Conservation (phyloP, 306 rosid genomes). For the Castanea mollissima region DNA sequence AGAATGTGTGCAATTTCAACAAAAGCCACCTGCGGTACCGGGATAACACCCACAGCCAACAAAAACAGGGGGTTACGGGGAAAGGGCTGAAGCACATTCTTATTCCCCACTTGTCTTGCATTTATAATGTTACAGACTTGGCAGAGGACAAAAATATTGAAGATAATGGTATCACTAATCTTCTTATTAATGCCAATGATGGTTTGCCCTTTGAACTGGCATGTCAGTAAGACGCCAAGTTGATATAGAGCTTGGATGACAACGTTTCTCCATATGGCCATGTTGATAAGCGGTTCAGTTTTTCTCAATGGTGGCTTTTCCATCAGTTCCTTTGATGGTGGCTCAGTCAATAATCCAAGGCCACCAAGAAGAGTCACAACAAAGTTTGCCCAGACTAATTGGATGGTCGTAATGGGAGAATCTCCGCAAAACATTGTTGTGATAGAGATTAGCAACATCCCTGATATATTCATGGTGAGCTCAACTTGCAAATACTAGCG, state of each 20-base stretch:
- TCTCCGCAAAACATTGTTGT: background rate
- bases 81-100: background rate
- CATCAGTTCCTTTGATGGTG: slow-evolving; percentile 6
- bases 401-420: background rate
- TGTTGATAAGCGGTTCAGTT: slow-evolving; percentile 13
- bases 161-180: background rate
- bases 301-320: background rate
- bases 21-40: slow-evolving; percentile 2
- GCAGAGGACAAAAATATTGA: slow-evolving; percentile 19
- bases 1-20: background rate
- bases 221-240: background rate
- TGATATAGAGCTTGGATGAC: slow-evolving; percentile 13
- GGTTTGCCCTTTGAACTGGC: slow-evolving; percentile 5
- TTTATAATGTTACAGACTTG: slow-evolving; percentile 19
- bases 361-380: background rate
- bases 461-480: slow-evolving; percentile 16
- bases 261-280: slow-evolving; percentile 21
- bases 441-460: background rate
- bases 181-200: background rate
- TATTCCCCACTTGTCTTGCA: slow-evolving; percentile 12
- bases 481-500: slow-evolving; percentile 30
- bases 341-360: slow-evolving; percentile 15
- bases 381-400: slow-evolving; percentile 3
- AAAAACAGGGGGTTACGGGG: background rate
- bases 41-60: slow-evolving; percentile 5